phyloP scores from a whole-genome alignment of 495 filamentous ascomycete genomes.

The Hapsidospora chrysogenum region DNA sequence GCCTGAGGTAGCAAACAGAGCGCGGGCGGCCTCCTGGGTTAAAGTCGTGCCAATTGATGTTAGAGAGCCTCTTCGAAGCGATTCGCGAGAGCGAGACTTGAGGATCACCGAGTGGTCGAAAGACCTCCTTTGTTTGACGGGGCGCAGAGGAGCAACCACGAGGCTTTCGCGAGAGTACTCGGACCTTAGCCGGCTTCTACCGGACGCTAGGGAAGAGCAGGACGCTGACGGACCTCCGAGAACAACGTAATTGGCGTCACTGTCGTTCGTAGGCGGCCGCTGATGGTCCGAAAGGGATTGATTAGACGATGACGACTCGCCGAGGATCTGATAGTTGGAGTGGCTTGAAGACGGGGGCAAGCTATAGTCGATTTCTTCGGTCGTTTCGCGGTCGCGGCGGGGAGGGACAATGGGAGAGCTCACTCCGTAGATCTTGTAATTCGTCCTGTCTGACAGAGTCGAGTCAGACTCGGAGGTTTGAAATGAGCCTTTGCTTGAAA shows the following conservation, averaged over 20 bases:
- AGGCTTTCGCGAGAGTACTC: slow-evolving; percentile 39
- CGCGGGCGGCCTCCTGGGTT: slow-evolving; percentile 22
- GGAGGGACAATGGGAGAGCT: no score
- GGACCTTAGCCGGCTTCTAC: slow-evolving; percentile 12
- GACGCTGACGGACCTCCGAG: slow-evolving; percentile 24
- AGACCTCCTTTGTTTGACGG: slow-evolving; percentile 13
- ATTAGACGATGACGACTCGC: slow-evolving; percentile 18
- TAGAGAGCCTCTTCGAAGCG: slow-evolving; percentile 28
- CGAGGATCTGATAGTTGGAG: slow-evolving; percentile 23
- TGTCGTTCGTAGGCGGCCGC: slow-evolving; percentile 6
- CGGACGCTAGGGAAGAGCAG: slow-evolving; percentile 14
- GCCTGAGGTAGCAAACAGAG: slow-evolving; percentile 14
- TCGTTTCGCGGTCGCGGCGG: no score
- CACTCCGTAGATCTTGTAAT: slow-evolving; percentile 35
- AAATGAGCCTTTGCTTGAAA: slow-evolving; percentile 33
- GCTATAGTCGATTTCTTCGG: no score
- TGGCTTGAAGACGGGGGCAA: slow-evolving; percentile 16
- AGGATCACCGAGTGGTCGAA: slow-evolving; percentile 11
- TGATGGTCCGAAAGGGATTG: slow-evolving; percentile 6
- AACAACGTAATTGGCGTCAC: slow-evolving; percentile 26
- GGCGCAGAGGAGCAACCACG: slow-evolving; percentile 29
- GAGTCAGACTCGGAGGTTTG: slow-evolving; percentile 22
- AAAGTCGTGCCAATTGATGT: slow-evolving; percentile 31
- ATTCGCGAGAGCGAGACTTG: slow-evolving; percentile 29
- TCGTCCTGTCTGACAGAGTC: slow-evolving; percentile 30